These are phyloP conservation scores for Clavariopsis aquatica DNA, from an alignment of 495 filamentous ascomycete species.

Conservation along the genomic window DNA sequence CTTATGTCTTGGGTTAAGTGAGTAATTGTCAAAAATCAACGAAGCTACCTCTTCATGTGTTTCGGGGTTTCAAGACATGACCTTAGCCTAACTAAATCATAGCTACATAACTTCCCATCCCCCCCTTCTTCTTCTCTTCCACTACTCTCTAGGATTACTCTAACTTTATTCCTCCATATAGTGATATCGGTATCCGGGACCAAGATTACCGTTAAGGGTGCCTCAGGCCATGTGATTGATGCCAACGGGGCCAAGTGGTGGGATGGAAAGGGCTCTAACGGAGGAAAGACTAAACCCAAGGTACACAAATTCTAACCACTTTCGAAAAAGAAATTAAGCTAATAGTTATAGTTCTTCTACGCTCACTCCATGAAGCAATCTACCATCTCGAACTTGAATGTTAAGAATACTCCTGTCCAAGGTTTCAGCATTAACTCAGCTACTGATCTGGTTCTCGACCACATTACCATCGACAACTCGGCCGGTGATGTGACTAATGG, in stretches of 20 bases:
- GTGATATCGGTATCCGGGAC: slow-evolving; percentile 54
- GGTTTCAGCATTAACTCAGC: slow-evolving; percentile 58
- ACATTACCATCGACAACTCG: slow-evolving; percentile 62
- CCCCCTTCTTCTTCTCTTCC: too few species aligned
- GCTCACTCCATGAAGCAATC: slow-evolving; percentile 47
- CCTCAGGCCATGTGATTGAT: slow-evolving; percentile 49
- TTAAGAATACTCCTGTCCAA: slow-evolving; percentile 65
- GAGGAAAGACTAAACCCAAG: slow-evolving; percentile 55
- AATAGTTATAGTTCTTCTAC: slow-evolving; percentile 50
- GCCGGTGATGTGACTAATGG: slow-evolving; percentile 52
- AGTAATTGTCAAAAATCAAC: too few species aligned
- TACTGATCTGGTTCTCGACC: slow-evolving; percentile 52
- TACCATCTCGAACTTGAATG: slow-evolving; percentile 49
- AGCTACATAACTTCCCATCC: too few species aligned
- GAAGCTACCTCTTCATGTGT: too few species aligned
- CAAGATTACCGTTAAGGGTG: slow-evolving; percentile 52
- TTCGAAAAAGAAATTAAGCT: not conserved
- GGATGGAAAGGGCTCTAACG: slow-evolving; percentile 55
- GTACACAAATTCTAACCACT: not conserved
- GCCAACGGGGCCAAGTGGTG: slow-evolving; percentile 54
- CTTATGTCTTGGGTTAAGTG: too few species aligned
- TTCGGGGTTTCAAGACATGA: too few species aligned
- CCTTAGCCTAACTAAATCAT: too few species aligned
- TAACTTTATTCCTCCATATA: too few species aligned
- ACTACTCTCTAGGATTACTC: too few species aligned